Base-by-base conservation (phyloP, 2,329 filamentous ascomycete genomes). In the Ophiocordyceps camponoti-floridani region DNA sequence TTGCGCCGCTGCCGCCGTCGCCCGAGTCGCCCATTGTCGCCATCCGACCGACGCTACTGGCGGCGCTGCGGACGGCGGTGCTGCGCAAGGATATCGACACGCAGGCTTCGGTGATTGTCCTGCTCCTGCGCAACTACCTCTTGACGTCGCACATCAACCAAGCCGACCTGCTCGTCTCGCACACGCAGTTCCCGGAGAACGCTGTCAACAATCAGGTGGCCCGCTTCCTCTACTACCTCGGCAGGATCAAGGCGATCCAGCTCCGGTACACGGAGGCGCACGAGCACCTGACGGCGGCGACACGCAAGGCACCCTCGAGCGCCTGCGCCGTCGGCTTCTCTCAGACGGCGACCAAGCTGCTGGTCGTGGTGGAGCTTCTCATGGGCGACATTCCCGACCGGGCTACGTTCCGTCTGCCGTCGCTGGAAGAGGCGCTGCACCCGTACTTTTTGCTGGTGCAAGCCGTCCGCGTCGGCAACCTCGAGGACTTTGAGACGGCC, bases 321-420 rank as follows among this genome's bases (percentile, higher is more conserved):
- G 77, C 79, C 51, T 88, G 85, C 52, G 91, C 91, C 4, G 80
- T 87, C 41, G 89, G 91, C 41, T 98, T 98, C 64, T 88, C 93
- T 52, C 91, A 95, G 64, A 88, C 87, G 37, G 89, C 91, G 1
- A 94, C 85, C 51, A 98, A 98, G 72, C 75, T 96, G n/a, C 70
- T 96, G 51, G 77, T 96, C 40, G 87, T 98, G 18, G 91, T 98
- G 12, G 89, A 98, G 69, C 71, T 98, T 48, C 68, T 98, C 50
- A 98, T 98, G 91, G 91, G 91, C 51, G 91, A 98, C 58, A 98
- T 98, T 52, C 91, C 91, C 28, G 89, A 96, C 57, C 84, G 91
- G 47, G 83, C 87, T 14, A 82, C 89, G 46, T 98, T 98, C 77
- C 84, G 91, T 47, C 84, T 91, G 58, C 77, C 87, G 2, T 79